Percentiles rank a stretch among this genome's conserved stretches.
Conservation (phyloP, 1,139 yeast genomes). For the Candida sp. region DNA sequence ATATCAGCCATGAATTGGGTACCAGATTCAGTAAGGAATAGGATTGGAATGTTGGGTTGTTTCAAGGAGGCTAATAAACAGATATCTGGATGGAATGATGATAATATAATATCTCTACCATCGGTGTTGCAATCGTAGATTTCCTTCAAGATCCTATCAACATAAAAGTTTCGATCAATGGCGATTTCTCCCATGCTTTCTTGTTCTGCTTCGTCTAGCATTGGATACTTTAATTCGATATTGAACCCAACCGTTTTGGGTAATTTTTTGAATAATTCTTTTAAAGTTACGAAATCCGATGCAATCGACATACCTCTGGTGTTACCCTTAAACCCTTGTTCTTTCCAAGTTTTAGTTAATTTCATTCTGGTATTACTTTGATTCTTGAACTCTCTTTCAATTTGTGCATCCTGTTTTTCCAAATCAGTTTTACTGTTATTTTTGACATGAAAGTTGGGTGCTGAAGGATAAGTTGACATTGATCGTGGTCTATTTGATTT, state of each 20-base stretch:
- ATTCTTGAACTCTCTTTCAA: slow-evolving; percentile 34
- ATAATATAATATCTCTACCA: slow-evolving; percentile 85
- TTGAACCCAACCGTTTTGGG: slow-evolving; percentile 90
- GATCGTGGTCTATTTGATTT: slow-evolving; percentile 37
- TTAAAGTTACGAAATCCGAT: slow-evolving; percentile 85
- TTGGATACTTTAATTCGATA: slow-evolving; percentile 93
- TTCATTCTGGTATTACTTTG: slow-evolving; percentile 68
- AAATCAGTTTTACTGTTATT: slow-evolving; percentile 7
- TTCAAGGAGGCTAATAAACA: slow-evolving; percentile 83
- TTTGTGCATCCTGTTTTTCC: slow-evolving; percentile 25
- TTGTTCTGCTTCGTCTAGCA: slow-evolving; percentile 87
- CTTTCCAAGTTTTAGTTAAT: slow-evolving; percentile 83
- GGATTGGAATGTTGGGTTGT: slow-evolving; percentile 89
- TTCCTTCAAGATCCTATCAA: slow-evolving; percentile 75
- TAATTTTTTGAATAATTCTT: slow-evolving; percentile 76
- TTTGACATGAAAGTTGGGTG: slow-evolving; percentile 16
- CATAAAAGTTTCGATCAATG: slow-evolving; percentile 81
- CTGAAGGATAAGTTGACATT: slow-evolving; percentile 36
- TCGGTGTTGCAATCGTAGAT: slow-evolving; percentile 74
- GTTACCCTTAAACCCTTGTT: slow-evolving; percentile 87
- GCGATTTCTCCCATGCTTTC: slow-evolving; percentile 89
- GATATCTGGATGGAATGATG: slow-evolving; percentile 94
- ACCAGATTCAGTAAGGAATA: slow-evolving; percentile 88
- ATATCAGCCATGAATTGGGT: slow-evolving; percentile 82
- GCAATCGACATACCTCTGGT: slow-evolving; percentile 88